Conservation (phyloP, 345 rosid genomes). For the Eucalyptus coolabah region DNA sequence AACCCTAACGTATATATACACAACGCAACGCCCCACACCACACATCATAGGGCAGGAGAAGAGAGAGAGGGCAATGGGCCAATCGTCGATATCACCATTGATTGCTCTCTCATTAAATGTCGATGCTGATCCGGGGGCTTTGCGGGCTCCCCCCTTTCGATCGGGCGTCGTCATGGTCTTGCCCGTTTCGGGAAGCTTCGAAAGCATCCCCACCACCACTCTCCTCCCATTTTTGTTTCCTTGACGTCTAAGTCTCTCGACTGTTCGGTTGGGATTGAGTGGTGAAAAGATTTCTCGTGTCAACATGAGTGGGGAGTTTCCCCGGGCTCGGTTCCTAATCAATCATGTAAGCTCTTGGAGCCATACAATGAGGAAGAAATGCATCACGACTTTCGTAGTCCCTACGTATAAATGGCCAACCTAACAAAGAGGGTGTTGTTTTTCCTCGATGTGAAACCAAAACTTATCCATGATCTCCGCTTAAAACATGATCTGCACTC, state of each 20-base stretch:
- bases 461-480: not conserved
- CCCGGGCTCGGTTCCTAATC: not conserved
- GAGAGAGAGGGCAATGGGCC: not conserved
- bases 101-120: not conserved
- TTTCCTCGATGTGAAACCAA: not conserved
- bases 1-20: not conserved
- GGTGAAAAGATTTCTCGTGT: not conserved
- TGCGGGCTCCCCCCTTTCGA: not conserved
- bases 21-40: not conserved
- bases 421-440: not conserved
- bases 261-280: not conserved
- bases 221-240: not conserved
- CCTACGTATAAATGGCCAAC: not conserved
- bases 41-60: not conserved
- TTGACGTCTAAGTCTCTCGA: not conserved
- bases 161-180: not conserved
- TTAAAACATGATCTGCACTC: not conserved
- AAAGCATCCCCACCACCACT: not conserved
- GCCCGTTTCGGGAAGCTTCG: not conserved
- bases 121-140: not conserved
- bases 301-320: not conserved
- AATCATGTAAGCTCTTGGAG: not conserved
- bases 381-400: not conserved
- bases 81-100: not conserved
- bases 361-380: not conserved